Evolutionary conservation across 1,139 yeast genomes (phyloP).

Genomic region (Pneumocystis sp.): DNA sequence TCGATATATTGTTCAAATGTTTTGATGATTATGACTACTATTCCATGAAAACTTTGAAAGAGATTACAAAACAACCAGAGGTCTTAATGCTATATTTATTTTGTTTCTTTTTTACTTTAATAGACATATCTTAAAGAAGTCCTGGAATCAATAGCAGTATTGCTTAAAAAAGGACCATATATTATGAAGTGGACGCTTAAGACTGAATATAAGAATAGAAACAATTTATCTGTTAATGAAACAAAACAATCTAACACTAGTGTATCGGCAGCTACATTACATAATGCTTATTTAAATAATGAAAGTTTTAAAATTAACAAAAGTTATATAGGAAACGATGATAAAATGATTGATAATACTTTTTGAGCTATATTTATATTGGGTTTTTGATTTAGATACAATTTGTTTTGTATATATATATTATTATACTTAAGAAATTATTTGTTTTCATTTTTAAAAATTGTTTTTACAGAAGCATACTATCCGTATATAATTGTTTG

Average conservation of each 20-base stretch:
- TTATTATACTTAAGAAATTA: neutral
- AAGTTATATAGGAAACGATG: neutral
- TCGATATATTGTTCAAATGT: slow-evolving; percentile 72
- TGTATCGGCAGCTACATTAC: neutral
- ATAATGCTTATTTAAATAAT: neutral
- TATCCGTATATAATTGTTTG: too few species aligned
- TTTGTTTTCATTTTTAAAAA: neutral
- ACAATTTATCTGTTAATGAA: neutral
- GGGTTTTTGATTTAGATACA: neutral
- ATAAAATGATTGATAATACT: neutral
- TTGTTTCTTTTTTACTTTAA: neutral
- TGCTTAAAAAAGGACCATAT: slow-evolving; percentile 90
- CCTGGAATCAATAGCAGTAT: slow-evolving; percentile 72
- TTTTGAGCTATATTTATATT: neutral
- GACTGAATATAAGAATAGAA: slow-evolving; percentile 27
- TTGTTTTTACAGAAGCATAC: neutral
- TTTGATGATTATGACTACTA: slow-evolving; percentile 95
- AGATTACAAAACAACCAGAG: slow-evolving; percentile 92
- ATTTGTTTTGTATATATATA: neutral
- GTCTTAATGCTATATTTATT: slow-evolving; percentile 17
- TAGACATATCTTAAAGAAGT: slow-evolving; percentile 67
- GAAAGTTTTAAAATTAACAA: neutral
- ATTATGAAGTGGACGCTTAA: slow-evolving; percentile 80
- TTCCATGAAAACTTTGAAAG: slow-evolving; percentile 88
- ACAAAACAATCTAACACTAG: neutral